A percentile compares a stretch with the other conserved stretches of the same genome.
Evolutionary conservation across 2,329 filamentous ascomycete species (phyloP).

Genomic region (Lecanicillium sp.): DNA sequence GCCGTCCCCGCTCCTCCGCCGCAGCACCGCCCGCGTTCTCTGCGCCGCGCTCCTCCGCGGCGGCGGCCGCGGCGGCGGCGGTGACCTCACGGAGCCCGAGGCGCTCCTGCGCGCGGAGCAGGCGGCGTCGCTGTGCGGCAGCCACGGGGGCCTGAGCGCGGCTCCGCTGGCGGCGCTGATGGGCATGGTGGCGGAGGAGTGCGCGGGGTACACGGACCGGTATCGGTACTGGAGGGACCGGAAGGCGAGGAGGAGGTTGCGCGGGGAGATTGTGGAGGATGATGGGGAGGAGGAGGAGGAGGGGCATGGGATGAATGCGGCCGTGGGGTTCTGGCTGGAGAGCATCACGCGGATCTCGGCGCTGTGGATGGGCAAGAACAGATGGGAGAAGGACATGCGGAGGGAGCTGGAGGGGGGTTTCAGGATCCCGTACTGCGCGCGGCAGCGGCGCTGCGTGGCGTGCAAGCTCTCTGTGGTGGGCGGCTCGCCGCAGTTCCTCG

Average conservation of each 20-base stretch:
- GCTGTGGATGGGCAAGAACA: conserved; percentile 33
- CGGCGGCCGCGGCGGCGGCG: conserved; percentile 27
- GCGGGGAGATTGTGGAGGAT: too few species aligned
- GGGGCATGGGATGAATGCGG: conserved; percentile 21
- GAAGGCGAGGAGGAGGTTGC: not conserved
- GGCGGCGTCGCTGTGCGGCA: conserved; percentile 33
- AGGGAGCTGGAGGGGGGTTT: not conserved
- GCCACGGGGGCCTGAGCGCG: conserved; percentile 36
- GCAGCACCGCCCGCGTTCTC: not conserved
- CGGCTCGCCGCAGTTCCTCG: conserved; percentile 33
- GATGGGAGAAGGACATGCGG: conserved; percentile 26
- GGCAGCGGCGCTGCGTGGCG: conserved; percentile 42
- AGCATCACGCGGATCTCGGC: conserved; percentile 28
- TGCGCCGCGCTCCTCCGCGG: conserved; percentile 23
- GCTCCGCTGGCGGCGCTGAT: conserved; percentile 40
- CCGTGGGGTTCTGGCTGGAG: conserved; percentile 23
- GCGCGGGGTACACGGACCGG: conserved; percentile 26
- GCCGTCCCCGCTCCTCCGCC: too few species aligned
- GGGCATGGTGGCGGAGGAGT: conserved; percentile 36
- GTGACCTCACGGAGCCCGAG: too few species aligned
- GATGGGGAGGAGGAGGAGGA: not conserved
- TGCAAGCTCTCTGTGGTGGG: conserved; percentile 47
- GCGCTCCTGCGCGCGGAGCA: conserved; percentile 20
- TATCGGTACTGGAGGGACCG: conserved; percentile 18
- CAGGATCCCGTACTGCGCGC: conserved; percentile 24